These are phyloP conservation scores for Arthrinium phaeospermum DNA, from an alignment of 2,329 filamentous ascomycete genomes.

Conservation along the genomic window DNA sequence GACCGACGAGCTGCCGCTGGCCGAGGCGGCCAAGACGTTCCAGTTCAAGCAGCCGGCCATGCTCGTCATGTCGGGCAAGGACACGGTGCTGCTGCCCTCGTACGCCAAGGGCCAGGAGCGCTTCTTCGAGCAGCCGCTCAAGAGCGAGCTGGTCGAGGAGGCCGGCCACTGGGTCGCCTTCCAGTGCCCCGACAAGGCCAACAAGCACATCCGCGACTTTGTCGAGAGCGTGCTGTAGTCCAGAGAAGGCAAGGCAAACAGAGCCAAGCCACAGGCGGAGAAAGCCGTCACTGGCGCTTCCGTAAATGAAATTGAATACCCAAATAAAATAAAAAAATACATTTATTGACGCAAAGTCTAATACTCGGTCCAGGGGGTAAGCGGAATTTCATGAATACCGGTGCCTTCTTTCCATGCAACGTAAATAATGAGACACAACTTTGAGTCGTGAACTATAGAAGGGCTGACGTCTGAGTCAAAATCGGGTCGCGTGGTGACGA, in stretches of 20 bases:
- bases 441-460: neutral
- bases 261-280: neutral
- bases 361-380: neutral
- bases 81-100: conserved; percentile 73
- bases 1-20: conserved; percentile 75
- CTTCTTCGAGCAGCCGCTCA: conserved; percentile 66
- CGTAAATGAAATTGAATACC: neutral
- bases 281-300: neutral
- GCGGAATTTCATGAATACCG: neutral
- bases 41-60: conserved; percentile 64
- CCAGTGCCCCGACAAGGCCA: conserved; percentile 74
- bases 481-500: neutral
- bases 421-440: neutral
- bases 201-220: conserved; percentile 70
- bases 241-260: too few species aligned
- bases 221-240: conserved; percentile 18
- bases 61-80: conserved; percentile 74
- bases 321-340: neutral
- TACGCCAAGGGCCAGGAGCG: conserved; percentile 76
- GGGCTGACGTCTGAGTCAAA: neutral
- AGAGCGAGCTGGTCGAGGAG: conserved; percentile 62
- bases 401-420: too few species aligned
- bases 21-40: conserved; percentile 62
- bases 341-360: neutral
- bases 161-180: conserved; percentile 85